phyloP scores from a whole-genome alignment of 2,329 filamentous ascomycete species.

The Pseudopyricularia cyperi region DNA sequence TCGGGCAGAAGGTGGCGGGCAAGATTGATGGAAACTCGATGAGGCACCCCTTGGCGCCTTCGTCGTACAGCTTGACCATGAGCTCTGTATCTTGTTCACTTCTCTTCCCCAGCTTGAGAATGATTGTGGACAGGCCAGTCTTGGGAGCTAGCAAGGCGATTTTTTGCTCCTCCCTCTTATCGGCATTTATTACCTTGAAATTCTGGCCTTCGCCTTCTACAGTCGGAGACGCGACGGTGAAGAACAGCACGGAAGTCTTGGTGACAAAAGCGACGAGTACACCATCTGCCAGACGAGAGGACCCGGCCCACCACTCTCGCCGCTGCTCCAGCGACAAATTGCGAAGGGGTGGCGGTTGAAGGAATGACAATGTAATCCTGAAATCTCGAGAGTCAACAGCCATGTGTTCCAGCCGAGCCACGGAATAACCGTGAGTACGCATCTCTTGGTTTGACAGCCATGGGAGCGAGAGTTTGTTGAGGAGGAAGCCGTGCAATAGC shows the following conservation, averaged over 20 bases:
- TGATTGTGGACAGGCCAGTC: neutral
- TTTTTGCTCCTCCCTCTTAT: neutral
- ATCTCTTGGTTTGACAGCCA: neutral
- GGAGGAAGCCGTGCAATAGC: neutral
- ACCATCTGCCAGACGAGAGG: neutral
- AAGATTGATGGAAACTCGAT: conserved; percentile 51
- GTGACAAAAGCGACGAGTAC: neutral
- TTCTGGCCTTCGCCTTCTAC: neutral
- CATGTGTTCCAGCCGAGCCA: conserved; percentile 26
- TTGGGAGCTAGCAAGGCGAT: neutral
- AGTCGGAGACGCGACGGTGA: neutral
- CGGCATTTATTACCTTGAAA: neutral
- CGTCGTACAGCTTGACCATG: conserved; percentile 5
- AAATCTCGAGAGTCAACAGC: conserved; percentile 9
- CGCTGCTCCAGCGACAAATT: neutral
- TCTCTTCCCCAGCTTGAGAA: neutral
- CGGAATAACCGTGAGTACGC: conserved; percentile 6
- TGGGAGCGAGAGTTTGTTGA: neutral
- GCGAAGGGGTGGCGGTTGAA: neutral
- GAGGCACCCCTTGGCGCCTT: conserved; percentile 17
- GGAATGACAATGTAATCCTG: neutral
- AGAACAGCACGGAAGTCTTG: neutral
- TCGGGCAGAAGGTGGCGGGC: conserved; percentile 43
- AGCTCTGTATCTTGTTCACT: neutral
- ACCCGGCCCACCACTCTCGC: neutral